These are phyloP conservation scores for Gorgonomyces haynaldii DNA, from an alignment of 192 early-diverging fungal genomes.

Conservation along the genomic window DNA sequence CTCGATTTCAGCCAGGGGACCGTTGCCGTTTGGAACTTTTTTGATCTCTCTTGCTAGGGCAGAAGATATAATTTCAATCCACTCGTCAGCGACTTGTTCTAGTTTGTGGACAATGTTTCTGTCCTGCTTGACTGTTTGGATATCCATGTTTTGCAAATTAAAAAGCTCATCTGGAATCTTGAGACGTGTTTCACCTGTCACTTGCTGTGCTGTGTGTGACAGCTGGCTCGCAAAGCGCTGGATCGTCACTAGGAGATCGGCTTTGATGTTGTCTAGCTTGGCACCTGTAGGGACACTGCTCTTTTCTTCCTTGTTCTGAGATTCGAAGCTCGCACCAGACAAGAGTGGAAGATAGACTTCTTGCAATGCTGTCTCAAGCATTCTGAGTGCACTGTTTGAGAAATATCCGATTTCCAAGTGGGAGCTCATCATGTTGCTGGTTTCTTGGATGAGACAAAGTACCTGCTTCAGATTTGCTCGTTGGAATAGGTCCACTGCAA, in stretches of 20 bases:
- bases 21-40: slow-evolving; percentile 41
- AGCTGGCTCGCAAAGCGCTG: slow-evolving; percentile 44
- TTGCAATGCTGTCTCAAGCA: slow-evolving; percentile 43
- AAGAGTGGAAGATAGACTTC: slow-evolving; percentile 48
- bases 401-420: slow-evolving; percentile 44
- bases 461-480: slow-evolving; percentile 26
- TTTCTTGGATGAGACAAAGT: slow-evolving; percentile 19
- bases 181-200: slow-evolving; percentile 41
- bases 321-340: slow-evolving; percentile 15
- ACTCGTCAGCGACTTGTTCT: slow-evolving; percentile 42
- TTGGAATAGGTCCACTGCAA: slow-evolving; percentile 25
- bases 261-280: slow-evolving; percentile 7
- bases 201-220: slow-evolving; percentile 43
- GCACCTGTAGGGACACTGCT: slow-evolving; percentile 1
- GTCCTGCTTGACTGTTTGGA: neutral
- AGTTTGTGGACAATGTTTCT: slow-evolving; percentile 18
- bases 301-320: slow-evolving; percentile 2
- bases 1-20: slow-evolving; percentile 52
- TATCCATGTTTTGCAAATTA: slow-evolving; percentile 10
- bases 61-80: slow-evolving; percentile 41
- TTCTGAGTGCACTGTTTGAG: slow-evolving; percentile 37
- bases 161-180: slow-evolving; percentile 43
- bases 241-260: slow-evolving; percentile 34
- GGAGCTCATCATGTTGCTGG: slow-evolving; percentile 15
- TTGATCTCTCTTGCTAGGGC: slow-evolving; percentile 35